Conservation (phyloP, 345 rosid species). For the Anacardium occidentale region DNA sequence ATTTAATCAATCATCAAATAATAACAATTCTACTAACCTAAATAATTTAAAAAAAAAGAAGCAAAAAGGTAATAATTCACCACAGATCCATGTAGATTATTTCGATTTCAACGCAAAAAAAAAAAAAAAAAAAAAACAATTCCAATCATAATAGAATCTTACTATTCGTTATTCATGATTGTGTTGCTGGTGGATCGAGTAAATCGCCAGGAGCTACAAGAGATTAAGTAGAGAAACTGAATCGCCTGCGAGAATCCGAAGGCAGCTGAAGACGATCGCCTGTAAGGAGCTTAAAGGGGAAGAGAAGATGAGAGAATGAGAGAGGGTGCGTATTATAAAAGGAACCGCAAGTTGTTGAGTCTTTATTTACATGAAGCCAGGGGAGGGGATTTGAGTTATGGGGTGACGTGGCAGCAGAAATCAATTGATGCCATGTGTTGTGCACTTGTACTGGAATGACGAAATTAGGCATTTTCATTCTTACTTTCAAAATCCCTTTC, state of each 20-base stretch:
- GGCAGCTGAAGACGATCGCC: slow-evolving; percentile 30
- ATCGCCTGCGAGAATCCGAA: slow-evolving; percentile 23
- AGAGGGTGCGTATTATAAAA: slow-evolving; percentile 3
- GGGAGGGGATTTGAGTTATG: slow-evolving; percentile 5
- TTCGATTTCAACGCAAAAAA: background rate
- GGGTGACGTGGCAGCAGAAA: slow-evolving; percentile 25
- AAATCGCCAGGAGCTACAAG: slow-evolving; percentile 19
- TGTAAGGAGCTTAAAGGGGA: slow-evolving; percentile 21
- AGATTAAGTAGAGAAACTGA: slow-evolving; percentile 2
- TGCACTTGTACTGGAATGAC: slow-evolving; percentile 4
- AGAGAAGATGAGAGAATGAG: background rate
- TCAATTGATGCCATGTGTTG: slow-evolving; percentile 29
- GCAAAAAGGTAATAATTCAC: background rate
- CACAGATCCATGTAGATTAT: slow-evolving; percentile 3
- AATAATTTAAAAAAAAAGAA: background rate
- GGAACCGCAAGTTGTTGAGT: slow-evolving; percentile 20
- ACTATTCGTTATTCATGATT: slow-evolving; percentile 97
- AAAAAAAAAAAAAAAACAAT: too few species aligned
- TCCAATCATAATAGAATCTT: slow-evolving; percentile 22
- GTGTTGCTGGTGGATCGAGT: slow-evolving; percentile 18
- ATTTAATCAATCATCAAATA: slow-evolving; percentile 3
- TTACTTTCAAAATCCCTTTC: too few species aligned
- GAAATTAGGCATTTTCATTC: slow-evolving; percentile 4
- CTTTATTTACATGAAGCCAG: slow-evolving; percentile 8
- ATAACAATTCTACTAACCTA: background rate